Evolutionary conservation across 2,329 filamentous ascomycete species (phyloP).

Genomic region (Myriosclerotinia scirpicola): DNA sequence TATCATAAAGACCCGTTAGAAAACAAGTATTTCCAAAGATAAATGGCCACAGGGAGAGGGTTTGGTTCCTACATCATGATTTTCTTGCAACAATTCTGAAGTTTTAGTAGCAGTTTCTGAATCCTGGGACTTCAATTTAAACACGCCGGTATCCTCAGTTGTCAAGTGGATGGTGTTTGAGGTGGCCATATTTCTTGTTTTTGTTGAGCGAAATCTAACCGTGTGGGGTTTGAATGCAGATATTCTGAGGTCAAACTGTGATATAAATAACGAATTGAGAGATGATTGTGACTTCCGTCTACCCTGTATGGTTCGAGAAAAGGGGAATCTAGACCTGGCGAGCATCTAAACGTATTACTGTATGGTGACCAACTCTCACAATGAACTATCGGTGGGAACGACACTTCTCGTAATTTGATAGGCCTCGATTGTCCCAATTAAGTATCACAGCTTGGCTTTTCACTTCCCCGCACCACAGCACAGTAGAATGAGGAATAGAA

Average conservation of each 20-base stretch:
- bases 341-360: background rate
- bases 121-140: slow-evolving; percentile 49
- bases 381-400: background rate
- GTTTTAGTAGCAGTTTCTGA: slow-evolving; percentile 61
- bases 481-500: background rate
- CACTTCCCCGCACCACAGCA: background rate
- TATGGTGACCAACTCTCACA: background rate
- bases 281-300: background rate
- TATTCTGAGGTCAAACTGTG: background rate
- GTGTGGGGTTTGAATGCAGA: background rate
- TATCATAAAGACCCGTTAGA: slow-evolving; percentile 43
- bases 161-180: slow-evolving; percentile 49
- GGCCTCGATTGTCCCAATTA: background rate
- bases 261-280: background rate
- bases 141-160: slow-evolving; percentile 52
- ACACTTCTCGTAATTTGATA: background rate
- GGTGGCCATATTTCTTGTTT: slow-evolving; percentile 33
- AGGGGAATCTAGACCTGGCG: background rate
- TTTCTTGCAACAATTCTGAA: slow-evolving; percentile 71
- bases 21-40: background rate
- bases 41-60: slow-evolving; percentile 20
- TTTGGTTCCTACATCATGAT: slow-evolving; percentile 55
- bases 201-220: background rate
- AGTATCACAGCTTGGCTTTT: background rate
- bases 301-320: slow-evolving; percentile 3